These are phyloP conservation scores for Ophiostoma australiae DNA, from an alignment of 2,329 filamentous ascomycete genomes.

Conservation along the genomic window DNA sequence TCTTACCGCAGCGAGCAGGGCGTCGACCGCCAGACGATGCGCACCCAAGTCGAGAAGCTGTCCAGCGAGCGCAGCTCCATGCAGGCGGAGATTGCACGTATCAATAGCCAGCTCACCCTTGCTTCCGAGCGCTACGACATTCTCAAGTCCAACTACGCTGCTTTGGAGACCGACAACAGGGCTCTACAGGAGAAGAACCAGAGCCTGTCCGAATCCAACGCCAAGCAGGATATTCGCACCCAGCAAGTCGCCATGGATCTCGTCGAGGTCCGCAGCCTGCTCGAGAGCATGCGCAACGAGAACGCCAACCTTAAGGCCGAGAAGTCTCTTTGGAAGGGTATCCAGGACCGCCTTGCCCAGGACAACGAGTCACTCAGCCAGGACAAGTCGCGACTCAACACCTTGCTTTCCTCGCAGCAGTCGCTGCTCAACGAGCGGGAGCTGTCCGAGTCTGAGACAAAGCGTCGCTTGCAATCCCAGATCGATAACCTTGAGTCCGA, in stretches of 20 bases:
- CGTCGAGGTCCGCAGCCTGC: constrained; percentile 73
- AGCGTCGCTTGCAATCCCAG: constrained; percentile 71
- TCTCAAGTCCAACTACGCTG: constrained; percentile 78
- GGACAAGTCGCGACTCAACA: constrained; percentile 79
- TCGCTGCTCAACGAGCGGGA: constrained; percentile 89
- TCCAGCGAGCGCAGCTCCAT: constrained; percentile 76
- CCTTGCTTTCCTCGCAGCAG: constrained; percentile 76
- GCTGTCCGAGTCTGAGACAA: constrained; percentile 72
- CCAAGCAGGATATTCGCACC: constrained; percentile 82
- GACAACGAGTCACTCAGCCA: constrained; percentile 82
- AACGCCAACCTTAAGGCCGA: constrained; percentile 90
- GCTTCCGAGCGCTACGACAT: constrained; percentile 83
- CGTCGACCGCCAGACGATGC: constrained; percentile 74
- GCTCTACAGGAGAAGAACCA: constrained; percentile 82
- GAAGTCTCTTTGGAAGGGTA: constrained; percentile 89
- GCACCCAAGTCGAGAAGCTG: constrained; percentile 76
- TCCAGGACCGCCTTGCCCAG: constrained; percentile 79
- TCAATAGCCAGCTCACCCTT: constrained; percentile 74
- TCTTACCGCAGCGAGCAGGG: constrained; percentile 80
- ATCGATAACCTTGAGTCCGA: constrained; percentile 77
- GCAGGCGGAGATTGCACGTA: constrained; percentile 74
- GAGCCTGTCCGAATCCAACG: constrained; percentile 71
- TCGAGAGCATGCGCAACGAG: constrained; percentile 85
- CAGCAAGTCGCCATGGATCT: constrained; percentile 92
- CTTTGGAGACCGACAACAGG: constrained; percentile 76